Evolutionary conservation across 495 filamentous ascomycete genomes (phyloP).

Genomic region (Trichoderma erinaceum): DNA sequence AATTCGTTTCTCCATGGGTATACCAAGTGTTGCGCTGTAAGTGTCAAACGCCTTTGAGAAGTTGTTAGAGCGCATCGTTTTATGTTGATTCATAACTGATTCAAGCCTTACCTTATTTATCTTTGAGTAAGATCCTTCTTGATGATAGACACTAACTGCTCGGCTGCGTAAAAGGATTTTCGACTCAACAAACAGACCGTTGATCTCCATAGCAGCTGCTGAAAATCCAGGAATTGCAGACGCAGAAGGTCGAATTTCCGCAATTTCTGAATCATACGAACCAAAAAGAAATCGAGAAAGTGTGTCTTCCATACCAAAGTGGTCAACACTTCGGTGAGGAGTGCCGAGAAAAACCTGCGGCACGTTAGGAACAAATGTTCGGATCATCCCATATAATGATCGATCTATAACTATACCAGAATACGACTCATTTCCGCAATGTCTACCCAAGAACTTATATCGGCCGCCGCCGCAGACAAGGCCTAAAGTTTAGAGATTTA

Average conservation of each 20-base stretch:
- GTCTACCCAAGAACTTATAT: constrained; percentile 16
- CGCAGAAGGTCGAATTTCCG: neutral
- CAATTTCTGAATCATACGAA: neutral
- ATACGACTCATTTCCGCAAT: constrained; percentile 21
- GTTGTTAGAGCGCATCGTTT: neutral
- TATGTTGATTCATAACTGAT: neutral
- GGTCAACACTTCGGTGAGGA: constrained; percentile 20
- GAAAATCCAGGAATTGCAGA: neutral
- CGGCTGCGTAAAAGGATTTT: neutral
- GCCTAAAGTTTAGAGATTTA: constrained; percentile 3
- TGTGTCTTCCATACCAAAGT: constrained; percentile 19
- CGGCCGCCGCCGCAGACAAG: constrained; percentile 15
- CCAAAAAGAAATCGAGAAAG: constrained; percentile 18
- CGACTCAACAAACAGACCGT: neutral
- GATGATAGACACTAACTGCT: neutral
- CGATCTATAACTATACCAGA: constrained; percentile 10
- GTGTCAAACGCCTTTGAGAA: neutral
- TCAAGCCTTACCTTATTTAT: neutral
- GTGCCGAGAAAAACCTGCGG: constrained; percentile 17
- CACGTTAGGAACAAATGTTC: neutral
- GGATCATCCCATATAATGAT: neutral
- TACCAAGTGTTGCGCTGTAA: neutral
- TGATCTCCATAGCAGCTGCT: constrained; percentile 13
- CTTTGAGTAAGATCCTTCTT: neutral
- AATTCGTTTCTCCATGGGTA: neutral